Conservation (phyloP, 2,329 filamentous ascomycete genomes). For the Fusarium chlamydosporum region DNA sequence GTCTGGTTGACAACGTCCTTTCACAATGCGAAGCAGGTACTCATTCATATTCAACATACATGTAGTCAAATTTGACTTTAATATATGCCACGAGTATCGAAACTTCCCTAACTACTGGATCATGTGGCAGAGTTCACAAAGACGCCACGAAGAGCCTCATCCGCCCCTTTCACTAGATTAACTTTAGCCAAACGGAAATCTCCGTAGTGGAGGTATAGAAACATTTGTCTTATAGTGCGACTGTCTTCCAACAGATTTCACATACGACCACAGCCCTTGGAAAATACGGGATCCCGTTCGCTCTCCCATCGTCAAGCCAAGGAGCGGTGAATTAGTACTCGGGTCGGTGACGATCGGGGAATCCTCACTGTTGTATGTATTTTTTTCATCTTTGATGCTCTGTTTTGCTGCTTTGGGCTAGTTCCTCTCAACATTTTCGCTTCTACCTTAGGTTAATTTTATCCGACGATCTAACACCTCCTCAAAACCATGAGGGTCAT, state of each 20-base stretch:
- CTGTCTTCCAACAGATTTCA: background rate
- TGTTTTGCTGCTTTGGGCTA: background rate
- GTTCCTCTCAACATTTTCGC: no score
- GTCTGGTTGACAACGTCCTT: background rate
- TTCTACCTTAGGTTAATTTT: no score
- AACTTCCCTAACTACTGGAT: background rate
- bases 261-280: constrained; percentile 35
- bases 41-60: accelerated
- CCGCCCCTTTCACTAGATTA: background rate
- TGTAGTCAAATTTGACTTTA: background rate
- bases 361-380: constrained; percentile 32
- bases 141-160: constrained; percentile 26
- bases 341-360: constrained; percentile 31
- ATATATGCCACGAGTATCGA: background rate
- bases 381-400: background rate
- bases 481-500: no score
- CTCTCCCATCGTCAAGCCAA: constrained; percentile 30
- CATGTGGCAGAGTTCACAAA: background rate
- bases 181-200: background rate
- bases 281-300: constrained; percentile 37
- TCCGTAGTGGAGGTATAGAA: background rate
- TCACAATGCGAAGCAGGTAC: background rate
- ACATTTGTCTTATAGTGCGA: background rate
- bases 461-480: no score
- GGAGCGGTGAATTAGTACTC: constrained; percentile 28